These are phyloP conservation scores for Alternaria dauci DNA, from an alignment of 2,329 filamentous ascomycete species.

Conservation along the genomic window DNA sequence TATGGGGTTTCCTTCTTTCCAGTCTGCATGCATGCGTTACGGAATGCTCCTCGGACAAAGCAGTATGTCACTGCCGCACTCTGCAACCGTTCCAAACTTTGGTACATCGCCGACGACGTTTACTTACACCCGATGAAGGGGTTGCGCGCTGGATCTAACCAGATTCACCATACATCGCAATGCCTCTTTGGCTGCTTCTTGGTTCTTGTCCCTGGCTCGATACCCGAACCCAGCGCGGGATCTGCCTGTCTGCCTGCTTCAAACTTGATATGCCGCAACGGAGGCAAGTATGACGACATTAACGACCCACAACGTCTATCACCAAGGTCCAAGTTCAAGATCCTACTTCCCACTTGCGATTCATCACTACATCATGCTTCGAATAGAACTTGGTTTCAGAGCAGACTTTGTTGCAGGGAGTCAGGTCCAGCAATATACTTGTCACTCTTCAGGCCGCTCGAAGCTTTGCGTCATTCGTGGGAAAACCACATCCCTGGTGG, in stretches of 20 bases:
- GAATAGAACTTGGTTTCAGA: not conserved
- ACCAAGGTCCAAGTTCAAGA: conserved; percentile 7
- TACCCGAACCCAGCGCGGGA: conserved; percentile 12
- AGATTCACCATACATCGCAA: conserved; percentile 10
- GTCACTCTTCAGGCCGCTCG: not conserved
- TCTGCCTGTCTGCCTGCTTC: conserved; percentile 9
- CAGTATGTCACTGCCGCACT: conserved; percentile 4
- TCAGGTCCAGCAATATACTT: not conserved
- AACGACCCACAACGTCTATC: conserved; percentile 18
- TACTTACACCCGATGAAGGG: conserved; percentile 6
- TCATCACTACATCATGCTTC: not conserved
- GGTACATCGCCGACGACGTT: conserved; percentile 9
- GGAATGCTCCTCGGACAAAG: conserved; percentile 8
- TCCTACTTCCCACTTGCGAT: not conserved
- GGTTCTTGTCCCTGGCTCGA: not conserved
- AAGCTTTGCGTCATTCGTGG: conserved; percentile 4
- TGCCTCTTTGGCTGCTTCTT: conserved; percentile 7
- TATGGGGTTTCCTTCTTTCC: conserved; percentile 13
- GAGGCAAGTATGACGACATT: conserved; percentile 20
- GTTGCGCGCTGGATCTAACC: not conserved
- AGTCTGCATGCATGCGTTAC: conserved; percentile 12
- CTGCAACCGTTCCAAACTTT: conserved; percentile 7
- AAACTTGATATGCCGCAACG: conserved; percentile 12
- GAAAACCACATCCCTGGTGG: conserved; percentile 4
- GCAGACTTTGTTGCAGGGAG: not conserved